Conservation (phyloP, 352 stramenopile species). For the Pythium periplocum region DNA sequence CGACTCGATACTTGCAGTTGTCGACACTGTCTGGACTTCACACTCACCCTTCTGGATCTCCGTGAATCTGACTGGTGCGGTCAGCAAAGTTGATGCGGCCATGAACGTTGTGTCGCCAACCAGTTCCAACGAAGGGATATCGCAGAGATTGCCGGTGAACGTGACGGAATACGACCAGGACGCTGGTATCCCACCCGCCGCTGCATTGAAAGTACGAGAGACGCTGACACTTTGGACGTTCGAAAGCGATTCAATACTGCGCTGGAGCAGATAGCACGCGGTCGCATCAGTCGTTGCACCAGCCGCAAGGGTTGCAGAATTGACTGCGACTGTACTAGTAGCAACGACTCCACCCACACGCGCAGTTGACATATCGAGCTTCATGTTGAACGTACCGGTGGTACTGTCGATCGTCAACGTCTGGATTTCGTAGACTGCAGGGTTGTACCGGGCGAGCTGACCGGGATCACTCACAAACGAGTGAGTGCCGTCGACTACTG, state of each 20-base stretch:
- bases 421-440: conserved; percentile 89
- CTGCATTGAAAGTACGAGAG: conserved; percentile 34
- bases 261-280: conserved; percentile 74
- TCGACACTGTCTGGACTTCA: conserved; percentile 93
- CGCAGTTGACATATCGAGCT: conserved; percentile 65
- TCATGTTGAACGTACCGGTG: conserved; percentile 59
- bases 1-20: conserved; percentile 87
- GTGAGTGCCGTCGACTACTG: conserved; percentile 86
- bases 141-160: conserved; percentile 84
- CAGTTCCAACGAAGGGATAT: conserved; percentile 65
- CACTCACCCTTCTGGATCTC: conserved; percentile 84
- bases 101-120: conserved; percentile 42
- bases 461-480: conserved; percentile 89
- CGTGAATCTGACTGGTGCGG: conserved; percentile 34
- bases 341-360: conserved; percentile 40
- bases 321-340: conserved; percentile 35
- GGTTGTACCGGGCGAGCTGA: conserved; percentile 84
- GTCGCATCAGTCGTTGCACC: conserved; percentile 32
- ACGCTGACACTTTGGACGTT: conserved; percentile 87
- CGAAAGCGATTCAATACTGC: conserved; percentile 66
- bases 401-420: conserved; percentile 63
- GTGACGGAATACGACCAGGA: conserved; percentile 82
- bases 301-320: conserved; percentile 35
- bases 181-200: conserved; percentile 1
- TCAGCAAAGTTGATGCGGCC: conserved; percentile 28